Percentiles rank a stretch among this genome's conserved stretches.
These are phyloP conservation scores for Croton setiger DNA, from an alignment of 441 rosid species.

Conservation along the genomic window DNA sequence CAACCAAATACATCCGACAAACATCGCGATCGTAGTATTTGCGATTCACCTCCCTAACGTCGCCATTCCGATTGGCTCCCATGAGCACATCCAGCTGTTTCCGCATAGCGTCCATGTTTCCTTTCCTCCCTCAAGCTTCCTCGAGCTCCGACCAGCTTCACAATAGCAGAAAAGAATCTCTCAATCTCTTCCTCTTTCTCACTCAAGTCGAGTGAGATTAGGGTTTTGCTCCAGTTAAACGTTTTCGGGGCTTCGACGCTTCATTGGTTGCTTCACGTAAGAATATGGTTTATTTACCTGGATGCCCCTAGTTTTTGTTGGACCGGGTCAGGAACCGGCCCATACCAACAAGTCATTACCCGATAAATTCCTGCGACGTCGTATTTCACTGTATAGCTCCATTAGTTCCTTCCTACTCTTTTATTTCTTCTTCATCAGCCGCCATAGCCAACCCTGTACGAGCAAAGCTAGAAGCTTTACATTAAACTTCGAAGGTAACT, in stretches of 20 bases:
- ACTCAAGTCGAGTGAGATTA: conserved; percentile 3
- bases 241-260: background rate
- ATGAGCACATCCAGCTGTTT: conserved; percentile 98
- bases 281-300: background rate
- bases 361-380: too few relatives aligned
- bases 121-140: conserved; percentile 11
- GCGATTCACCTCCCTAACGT: conserved; percentile 90
- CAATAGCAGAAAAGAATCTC: background rate
- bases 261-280: background rate
- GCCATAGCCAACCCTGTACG: background rate
- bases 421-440: too few relatives aligned
- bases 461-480: background rate
- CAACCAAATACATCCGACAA: conserved; percentile 90
- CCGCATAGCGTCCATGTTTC: conserved; percentile 89
- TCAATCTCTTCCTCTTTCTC: background rate
- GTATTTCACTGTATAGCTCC: too few relatives aligned
- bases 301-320: background rate
- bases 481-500: background rate
- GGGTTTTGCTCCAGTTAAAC: conserved; percentile 3
- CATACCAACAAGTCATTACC: too few relatives aligned
- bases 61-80: conserved; percentile 99
- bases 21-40: conserved; percentile 99
- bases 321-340: too few relatives aligned
- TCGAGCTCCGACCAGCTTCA: background rate
- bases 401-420: too few relatives aligned